Base-by-base conservation (phyloP, 306 rosid species). In the Boehmeria nivea region DNA sequence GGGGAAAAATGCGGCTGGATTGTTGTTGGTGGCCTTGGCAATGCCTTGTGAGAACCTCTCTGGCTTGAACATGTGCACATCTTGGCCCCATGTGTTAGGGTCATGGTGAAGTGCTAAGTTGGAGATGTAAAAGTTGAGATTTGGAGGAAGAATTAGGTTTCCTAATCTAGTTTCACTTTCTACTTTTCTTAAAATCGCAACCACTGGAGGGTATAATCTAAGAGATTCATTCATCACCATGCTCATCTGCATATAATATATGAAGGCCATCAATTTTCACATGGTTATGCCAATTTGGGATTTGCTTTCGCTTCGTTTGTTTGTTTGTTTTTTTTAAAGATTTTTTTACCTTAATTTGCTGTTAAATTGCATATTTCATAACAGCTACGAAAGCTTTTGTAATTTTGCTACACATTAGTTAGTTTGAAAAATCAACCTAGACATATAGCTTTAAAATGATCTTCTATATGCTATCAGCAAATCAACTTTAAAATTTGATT, bases 191-290 rank as follows among this genome's bases (percentile, higher is more conserved):
- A 2, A 2, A 1, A 62, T 1, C 3, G 18, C 23, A 12, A 51
- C 0, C 16, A 71, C 47, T 0, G 75, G 75, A 39, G 69, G 52
- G 22, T 62, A 55, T 31, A 70, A 14, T 46, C 75, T 62, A 22
- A 70, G 36, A 57, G 66, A 62, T 25, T 70, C 75, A 16, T 55
- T 61, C 6, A 70, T 39, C 27, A 62, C 58, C 65, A 64, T 64
- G 22, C 55, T 19, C 76, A 71, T 51, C 70, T 70, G 70, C 60
- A 63, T 27, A 11, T 19, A 43, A 25, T 0, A n/a, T n/a, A n/a
- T n/a, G n/a, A n/a, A n/a, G n/a, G n/a, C n/a, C n/a, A n/a, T n/a
- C n/a, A n/a, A n/a, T n/a, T n/a, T n/a, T n/a, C n/a, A n/a, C n/a
- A n/a, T n/a, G n/a, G n/a, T n/a, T n/a, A n/a, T n/a, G n/a, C n/a